Base-by-base conservation (phyloP, 805 yeast genomes). In the Torulaspora indica region DNA sequence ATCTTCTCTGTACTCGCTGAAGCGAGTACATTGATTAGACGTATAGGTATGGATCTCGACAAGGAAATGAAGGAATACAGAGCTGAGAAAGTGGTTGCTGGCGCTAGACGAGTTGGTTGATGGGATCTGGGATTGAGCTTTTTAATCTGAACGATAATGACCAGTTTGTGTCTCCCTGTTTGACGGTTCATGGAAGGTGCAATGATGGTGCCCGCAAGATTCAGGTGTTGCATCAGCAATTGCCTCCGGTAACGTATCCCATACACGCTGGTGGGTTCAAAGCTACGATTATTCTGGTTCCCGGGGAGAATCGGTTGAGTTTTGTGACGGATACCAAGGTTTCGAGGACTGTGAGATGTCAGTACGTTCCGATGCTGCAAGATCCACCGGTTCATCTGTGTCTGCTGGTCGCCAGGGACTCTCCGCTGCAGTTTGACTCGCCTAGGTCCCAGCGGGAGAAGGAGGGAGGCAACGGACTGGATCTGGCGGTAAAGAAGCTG, bases 331-430 rank as follows among this genome's bases (percentile, higher is more conserved):
- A 76, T 23, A 60, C 68, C 15, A 67, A 68, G 9, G 74, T 76
- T 0, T 38, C 47, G 1, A 43, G 55, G 14, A 43, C 59, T 0
- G 45, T 77, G 15, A 59, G 54, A 0, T 58, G 82, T 34, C 64
- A 64, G 41, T 82, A 79, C 58, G 61, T 70, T 0, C 89, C 88
- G 0, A 57, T 84, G 22, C 55, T 70, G 2, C 75, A 78, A 43
- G 79, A 84, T 54, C 85, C 85, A 37, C 93, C 93, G 0, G 67
- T 90, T n/a, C 93, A 90, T 62, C 63, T 90, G 38, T 88, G 93
- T 58, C 60, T 89, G 7, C 60, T 91, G 10, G 65, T 88, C 2
- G 97, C 86, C 2, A 73, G 69, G 42, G 98, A 90, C 58, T 85
- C 95, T 1, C 77, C 79, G 3, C 76, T 78, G 15, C 49, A 62